phyloP scores from a whole-genome alignment of 352 stramenopile genomes.

The Phytophthora sp. region DNA sequence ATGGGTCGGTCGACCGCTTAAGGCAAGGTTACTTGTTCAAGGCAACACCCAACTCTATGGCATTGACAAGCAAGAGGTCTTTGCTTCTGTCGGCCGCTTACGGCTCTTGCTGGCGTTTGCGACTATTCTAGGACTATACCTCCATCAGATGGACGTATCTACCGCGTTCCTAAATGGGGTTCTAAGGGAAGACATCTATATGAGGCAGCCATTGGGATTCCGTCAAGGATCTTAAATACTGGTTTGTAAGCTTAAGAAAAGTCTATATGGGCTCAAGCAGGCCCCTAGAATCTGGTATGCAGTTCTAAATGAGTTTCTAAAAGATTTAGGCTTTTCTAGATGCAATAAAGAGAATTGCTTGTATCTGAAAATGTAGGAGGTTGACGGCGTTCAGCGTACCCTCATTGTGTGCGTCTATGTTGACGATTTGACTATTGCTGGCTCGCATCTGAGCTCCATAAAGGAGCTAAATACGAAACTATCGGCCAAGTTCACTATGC shows the following conservation, averaged over 20 bases:
- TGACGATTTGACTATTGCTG: conserved; percentile 1
- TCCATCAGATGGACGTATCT: too few species aligned
- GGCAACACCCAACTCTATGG: not conserved
- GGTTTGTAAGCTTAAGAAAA: not conserved
- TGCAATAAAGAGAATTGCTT: conserved; percentile 1
- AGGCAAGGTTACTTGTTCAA: not conserved
- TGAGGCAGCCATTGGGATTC: too few species aligned
- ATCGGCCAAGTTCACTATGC: not conserved
- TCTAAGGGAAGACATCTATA: too few species aligned
- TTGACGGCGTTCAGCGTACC: not conserved
- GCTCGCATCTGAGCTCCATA: not conserved
- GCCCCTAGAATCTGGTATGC: not conserved
- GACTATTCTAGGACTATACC: too few species aligned
- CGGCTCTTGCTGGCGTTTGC: too few species aligned
- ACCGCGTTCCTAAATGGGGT: too few species aligned
- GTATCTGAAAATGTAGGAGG: conserved; percentile 7
- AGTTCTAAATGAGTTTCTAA: not conserved
- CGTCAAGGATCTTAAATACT: too few species aligned
- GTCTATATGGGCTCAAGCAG: not conserved
- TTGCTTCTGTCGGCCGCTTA: not conserved
- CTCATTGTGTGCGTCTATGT: not conserved
- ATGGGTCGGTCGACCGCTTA: not conserved
- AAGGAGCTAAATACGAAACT: not conserved
- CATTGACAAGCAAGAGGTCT: not conserved
- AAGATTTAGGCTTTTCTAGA: not conserved